phyloP scores from a whole-genome alignment of 73 alveolate species.

The Paramecium caudatum region DNA sequence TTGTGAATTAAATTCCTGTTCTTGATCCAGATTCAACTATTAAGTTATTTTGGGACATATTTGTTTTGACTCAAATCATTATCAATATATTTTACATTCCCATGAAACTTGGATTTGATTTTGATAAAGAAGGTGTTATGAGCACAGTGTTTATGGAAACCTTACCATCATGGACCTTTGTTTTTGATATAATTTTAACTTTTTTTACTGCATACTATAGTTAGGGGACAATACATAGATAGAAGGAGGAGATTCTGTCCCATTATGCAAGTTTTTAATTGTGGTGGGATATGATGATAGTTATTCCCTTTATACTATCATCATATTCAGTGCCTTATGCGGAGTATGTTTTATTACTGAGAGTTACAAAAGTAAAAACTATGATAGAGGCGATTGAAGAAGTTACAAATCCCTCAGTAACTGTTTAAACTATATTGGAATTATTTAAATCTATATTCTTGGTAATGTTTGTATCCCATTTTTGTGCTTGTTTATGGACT shows the following conservation, averaged over 20 bases:
- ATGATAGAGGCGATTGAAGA: constrained; percentile 66
- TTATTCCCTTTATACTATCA: constrained; percentile 55
- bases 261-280: constrained; percentile 61
- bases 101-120: constrained; percentile 58
- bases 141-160: not conserved
- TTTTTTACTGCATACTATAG: constrained; percentile 74
- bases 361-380: constrained; percentile 45
- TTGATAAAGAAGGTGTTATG: constrained; percentile 19
- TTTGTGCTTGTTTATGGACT: constrained; percentile 74
- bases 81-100: constrained; percentile 63
- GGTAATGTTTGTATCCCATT: constrained; percentile 69
- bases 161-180: constrained; percentile 67
- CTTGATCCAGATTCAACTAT: constrained; percentile 46
- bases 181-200: constrained; percentile 45
- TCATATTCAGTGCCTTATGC: constrained; percentile 63
- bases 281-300: constrained; percentile 74
- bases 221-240: constrained; percentile 68
- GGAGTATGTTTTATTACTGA: constrained; percentile 46
- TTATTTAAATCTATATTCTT: constrained; percentile 58
- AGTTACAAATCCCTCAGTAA: constrained; percentile 2
- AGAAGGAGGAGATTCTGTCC: constrained; percentile 56
- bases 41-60: constrained; percentile 46
- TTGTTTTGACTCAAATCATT: constrained; percentile 15
- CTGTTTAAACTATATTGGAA: constrained; percentile 33
- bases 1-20: constrained; percentile 17